These are phyloP conservation scores for Ascochyta koolunga DNA, from an alignment of 2,329 filamentous ascomycete species.

Conservation along the genomic window DNA sequence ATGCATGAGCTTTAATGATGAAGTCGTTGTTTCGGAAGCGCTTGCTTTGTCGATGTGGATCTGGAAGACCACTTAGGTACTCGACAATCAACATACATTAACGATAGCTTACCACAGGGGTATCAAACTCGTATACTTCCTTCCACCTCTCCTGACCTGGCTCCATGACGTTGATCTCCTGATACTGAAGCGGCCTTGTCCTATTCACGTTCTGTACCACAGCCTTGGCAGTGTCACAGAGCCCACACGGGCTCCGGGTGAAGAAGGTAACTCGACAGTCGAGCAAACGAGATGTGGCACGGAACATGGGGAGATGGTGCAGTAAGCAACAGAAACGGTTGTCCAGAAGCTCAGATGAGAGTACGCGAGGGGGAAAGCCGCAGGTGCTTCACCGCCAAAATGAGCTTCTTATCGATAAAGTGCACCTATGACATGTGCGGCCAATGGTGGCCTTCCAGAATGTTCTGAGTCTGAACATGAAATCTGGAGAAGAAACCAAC, in stretches of 20 bases:
- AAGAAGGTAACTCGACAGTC: constrained; percentile 72
- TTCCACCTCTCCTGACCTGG: constrained; percentile 69
- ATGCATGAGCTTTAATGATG: constrained; percentile 78
- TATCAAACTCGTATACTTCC: constrained; percentile 79
- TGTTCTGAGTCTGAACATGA: constrained; percentile 35
- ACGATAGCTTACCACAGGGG: constrained; percentile 69
- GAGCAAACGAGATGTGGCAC: constrained; percentile 42
- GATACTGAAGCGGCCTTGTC: constrained; percentile 68
- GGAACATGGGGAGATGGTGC: constrained; percentile 34
- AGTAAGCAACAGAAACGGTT: background rate
- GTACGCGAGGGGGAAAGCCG: constrained; percentile 8
- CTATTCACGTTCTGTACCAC: constrained; percentile 74
- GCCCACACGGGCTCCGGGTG: constrained; percentile 72
- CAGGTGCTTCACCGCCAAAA: constrained; percentile 22
- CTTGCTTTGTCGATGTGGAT: constrained; percentile 66
- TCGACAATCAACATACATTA: constrained; percentile 8
- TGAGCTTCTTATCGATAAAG: constrained; percentile 6
- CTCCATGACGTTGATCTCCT: constrained; percentile 72
- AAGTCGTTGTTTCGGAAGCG: constrained; percentile 57
- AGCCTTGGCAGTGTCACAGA: constrained; percentile 71
- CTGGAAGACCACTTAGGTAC: constrained; percentile 45
- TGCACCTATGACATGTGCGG: constrained; percentile 10
- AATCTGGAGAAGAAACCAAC: constrained; percentile 21
- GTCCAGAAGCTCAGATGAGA: background rate
- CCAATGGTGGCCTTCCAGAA: constrained; percentile 40